Evolutionary conservation across 345 rosid genomes (phyloP), one percentile per base, ranked within the genome.

Genomic region (Aquilaria yunnanensis): DNA sequence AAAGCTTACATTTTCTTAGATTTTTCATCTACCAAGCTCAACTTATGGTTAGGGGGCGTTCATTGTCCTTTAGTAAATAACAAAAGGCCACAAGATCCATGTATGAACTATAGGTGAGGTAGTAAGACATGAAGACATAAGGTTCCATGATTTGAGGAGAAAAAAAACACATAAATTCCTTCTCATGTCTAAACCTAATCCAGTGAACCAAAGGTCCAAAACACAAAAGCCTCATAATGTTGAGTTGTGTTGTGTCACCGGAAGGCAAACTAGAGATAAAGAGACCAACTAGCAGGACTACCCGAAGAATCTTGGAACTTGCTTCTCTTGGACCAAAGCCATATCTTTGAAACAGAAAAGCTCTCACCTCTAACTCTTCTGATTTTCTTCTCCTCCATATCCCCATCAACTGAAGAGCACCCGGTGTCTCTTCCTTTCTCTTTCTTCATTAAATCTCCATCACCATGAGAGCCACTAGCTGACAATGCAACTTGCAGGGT

Each of bases 311-410:
- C 48, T n/a, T 76, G 69, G 50, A 66, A 61, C 53, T 61, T 85
- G 68, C 57, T 69, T 37, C 43, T 37, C 56, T 75, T 80, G 14
- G 83, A 77, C 91, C 91, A 88, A 32, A 83, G 83, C 89, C 83
- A 85, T 57, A 77, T 77, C 71, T 88, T 88, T 33, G 87, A 85
- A 30, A 77, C 74, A 57, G 81, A 88, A 70, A 81, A 70, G 69
- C 87, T 83, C 13, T 85, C 89, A 12, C 74, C 78, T 68, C 64
- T 79, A 30, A 16, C 58, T 51, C 80, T 77, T 8, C 65, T 68
- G 41, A 80, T 81, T 70, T 66, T 76, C 85, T 82, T 82, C 14
- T 60, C 84, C 45, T 73, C 84, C 34, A 61, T 54, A 47, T 74
- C 76, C 41, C 43, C 80, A 32, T 57, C 69, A 45, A 33, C 53